These are phyloP conservation scores for Phaffia rhodozyma DNA, from an alignment of 1,284 basidiomycete genomes.

Conservation along the genomic window DNA sequence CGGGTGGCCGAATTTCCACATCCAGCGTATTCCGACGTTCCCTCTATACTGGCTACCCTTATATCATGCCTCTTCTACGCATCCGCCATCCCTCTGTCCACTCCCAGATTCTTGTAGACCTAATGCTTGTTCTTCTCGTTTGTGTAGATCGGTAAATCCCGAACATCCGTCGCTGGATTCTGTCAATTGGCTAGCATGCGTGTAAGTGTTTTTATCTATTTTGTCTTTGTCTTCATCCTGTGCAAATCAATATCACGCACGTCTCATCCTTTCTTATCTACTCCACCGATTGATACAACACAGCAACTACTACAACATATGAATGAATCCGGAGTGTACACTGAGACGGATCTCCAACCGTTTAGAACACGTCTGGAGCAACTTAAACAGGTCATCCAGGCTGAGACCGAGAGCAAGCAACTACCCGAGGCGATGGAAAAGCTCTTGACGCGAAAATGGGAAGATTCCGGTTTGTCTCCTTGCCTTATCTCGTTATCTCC, in stretches of 20 bases:
- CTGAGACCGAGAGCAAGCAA: constrained; percentile 66
- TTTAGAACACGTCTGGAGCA: constrained; percentile 68
- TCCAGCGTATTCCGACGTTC: background rate
- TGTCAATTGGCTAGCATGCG: constrained; percentile 87
- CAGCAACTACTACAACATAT: constrained; percentile 88
- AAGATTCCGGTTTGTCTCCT: constrained; percentile 66
- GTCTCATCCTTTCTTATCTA: background rate
- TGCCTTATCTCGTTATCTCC: constrained; percentile 14
- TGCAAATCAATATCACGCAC: background rate
- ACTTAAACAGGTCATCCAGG: constrained; percentile 67
- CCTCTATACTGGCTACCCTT: background rate
- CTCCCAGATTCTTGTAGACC: background rate
- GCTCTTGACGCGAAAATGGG: constrained; percentile 78
- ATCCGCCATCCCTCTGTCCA: constrained; percentile 26
- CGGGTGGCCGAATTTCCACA: too few relatives aligned
- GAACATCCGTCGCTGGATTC: constrained; percentile 82
- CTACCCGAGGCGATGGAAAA: constrained; percentile 80
- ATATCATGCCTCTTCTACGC: background rate
- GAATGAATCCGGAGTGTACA: constrained; percentile 88
- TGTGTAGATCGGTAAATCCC: constrained; percentile 64
- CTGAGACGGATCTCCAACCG: constrained; percentile 71
- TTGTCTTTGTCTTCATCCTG: background rate
- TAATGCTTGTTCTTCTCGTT: background rate
- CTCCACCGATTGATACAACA: background rate
- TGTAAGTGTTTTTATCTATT: constrained; percentile 45